These are phyloP conservation scores for Parathielavia hyrcaniae DNA, from an alignment of 495 filamentous ascomycete genomes.

Conservation along the genomic window DNA sequence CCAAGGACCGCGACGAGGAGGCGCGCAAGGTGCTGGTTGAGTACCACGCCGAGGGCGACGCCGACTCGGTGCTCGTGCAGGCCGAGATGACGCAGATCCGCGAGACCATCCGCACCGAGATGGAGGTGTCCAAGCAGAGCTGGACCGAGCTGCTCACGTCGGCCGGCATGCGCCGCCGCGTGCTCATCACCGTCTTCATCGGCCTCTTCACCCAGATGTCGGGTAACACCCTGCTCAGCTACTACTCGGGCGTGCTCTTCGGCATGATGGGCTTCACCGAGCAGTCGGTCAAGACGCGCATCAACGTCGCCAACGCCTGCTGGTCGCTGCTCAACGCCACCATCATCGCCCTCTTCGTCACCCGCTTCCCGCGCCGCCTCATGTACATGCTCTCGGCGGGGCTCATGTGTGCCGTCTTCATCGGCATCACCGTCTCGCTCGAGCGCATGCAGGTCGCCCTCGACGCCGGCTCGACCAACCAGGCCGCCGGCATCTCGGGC, in stretches of 20 bases:
- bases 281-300: slow-evolving; percentile 43
- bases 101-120: slow-evolving; percentile 52
- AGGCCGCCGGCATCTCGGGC: slow-evolving; percentile 39
- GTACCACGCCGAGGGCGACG: slow-evolving; percentile 59
- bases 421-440: slow-evolving; percentile 55
- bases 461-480: slow-evolving; percentile 33
- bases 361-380: slow-evolving; percentile 47
- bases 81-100: slow-evolving; percentile 57
- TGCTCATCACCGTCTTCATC: slow-evolving; percentile 51
- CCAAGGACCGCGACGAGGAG: slow-evolving; percentile 54
- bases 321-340: slow-evolving; percentile 51
- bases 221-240: slow-evolving; percentile 45
- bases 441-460: slow-evolving; percentile 43
- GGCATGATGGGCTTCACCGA: slow-evolving; percentile 47
- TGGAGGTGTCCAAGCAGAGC: slow-evolving; percentile 49
- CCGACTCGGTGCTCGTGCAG: slow-evolving; percentile 48
- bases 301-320: slow-evolving; percentile 55
- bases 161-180: slow-evolving; percentile 50
- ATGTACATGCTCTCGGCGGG: slow-evolving; percentile 40
- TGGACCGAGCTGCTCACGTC: slow-evolving; percentile 54
- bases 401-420: slow-evolving; percentile 41
- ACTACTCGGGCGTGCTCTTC: slow-evolving; percentile 51
- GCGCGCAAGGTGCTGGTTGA: slow-evolving; percentile 51
- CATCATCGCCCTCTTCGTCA: slow-evolving; percentile 48
- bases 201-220: slow-evolving; percentile 62